Percentiles rank a stretch among this genome's conserved stretches.
Evolutionary conservation across 176 grass and related monocot species (phyloP).

Genomic region (Tillandsia fasciculata): DNA sequence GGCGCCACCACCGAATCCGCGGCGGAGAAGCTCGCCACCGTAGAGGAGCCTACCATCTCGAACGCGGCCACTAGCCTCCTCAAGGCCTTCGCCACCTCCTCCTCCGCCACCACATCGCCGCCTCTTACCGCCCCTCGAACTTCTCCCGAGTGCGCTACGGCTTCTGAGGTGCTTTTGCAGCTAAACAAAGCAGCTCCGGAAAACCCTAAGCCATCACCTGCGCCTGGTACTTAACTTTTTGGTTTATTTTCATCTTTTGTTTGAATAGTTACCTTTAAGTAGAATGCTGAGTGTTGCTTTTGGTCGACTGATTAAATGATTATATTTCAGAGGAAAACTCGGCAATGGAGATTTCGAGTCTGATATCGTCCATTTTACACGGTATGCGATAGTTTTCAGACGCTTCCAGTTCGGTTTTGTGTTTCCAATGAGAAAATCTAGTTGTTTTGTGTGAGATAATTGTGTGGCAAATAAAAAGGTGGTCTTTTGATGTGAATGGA

Average conservation of each 20-base stretch:
- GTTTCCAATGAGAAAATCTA: not conserved
- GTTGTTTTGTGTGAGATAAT: not conserved
- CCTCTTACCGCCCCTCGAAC: too few species aligned
- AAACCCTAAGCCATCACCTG: not conserved
- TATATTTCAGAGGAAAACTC: not conserved
- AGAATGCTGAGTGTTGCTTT: not conserved
- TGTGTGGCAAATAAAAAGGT: not conserved
- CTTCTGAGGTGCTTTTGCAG: constrained; percentile 12
- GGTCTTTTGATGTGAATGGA: not conserved
- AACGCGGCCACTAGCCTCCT: not conserved
- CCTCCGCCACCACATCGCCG: too few species aligned
- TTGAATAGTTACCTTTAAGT: not conserved
- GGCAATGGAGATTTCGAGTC: not conserved
- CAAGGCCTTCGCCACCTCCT: not conserved
- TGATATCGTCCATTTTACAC: constrained; percentile 9
- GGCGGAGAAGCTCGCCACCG: not conserved
- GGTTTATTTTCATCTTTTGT: not conserved
- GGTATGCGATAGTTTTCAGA: constrained; percentile 9
- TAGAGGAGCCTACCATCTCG: not conserved
- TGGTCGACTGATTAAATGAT: not conserved
- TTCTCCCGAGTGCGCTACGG: not conserved
- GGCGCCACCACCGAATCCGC: not conserved
- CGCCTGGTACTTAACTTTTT: not conserved
- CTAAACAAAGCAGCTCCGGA: constrained; percentile 8
- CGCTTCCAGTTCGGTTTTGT: not conserved